Conservation (phyloP, 2,329 filamentous ascomycete genomes). For the Xylariomycetidae sp. region DNA sequence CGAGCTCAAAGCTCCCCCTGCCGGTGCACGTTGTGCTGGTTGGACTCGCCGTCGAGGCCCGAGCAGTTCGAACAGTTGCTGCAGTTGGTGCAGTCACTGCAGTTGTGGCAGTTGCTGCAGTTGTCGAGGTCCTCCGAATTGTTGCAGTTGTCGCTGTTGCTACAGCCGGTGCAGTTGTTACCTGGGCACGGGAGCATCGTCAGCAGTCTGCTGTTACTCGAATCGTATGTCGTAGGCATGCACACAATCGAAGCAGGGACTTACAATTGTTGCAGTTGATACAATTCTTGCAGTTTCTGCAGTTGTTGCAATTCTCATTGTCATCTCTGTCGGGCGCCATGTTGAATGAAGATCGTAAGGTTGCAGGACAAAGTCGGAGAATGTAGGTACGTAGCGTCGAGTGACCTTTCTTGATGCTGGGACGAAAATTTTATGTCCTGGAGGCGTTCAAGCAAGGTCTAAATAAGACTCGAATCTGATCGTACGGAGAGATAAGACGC, state of each 20-base stretch:
- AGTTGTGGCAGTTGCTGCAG: conserved; percentile 7
- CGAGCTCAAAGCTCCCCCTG: no score
- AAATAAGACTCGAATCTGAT: no score
- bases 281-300: conserved; percentile 4
- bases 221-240: neutral
- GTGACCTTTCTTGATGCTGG: no score
- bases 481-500: no score
- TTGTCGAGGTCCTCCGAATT: conserved; percentile 1
- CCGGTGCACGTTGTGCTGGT: neutral
- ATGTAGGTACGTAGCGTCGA: no score
- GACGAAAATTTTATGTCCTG: no score
- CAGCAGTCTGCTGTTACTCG: neutral
- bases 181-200: neutral
- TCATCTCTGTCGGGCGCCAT: no score
- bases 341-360: no score
- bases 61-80: conserved; percentile 1
- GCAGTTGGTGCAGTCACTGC: conserved; percentile 4
- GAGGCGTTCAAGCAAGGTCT: no score
- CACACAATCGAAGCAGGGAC: conserved; percentile 1
- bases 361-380: no score
- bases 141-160: conserved; percentile 3
- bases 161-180: neutral
- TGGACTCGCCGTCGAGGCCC: neutral
- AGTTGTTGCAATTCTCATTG: conserved; percentile 1
- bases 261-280: conserved; percentile 3